Evolutionary conservation across 495 filamentous ascomycete species (phyloP), one percentile per base, ranked within the genome.

Genomic region (Cetradonia linearis): DNA sequence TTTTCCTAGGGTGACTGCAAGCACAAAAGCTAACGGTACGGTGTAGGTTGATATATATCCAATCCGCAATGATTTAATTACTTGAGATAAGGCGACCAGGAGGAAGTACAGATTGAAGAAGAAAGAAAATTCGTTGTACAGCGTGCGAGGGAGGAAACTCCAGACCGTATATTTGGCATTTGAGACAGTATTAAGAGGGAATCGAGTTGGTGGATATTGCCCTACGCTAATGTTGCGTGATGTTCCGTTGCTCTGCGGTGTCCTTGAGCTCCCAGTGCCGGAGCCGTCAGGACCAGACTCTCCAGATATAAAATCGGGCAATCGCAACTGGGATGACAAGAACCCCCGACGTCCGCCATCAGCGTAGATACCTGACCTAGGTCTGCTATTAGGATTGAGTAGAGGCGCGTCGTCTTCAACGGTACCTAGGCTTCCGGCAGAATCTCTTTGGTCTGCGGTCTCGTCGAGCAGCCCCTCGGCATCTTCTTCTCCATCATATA

Each of bases 31-130:
- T 62, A 99, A 72, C 14, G 94, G 94, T 18, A 87, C 91, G 68
- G 96, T 85, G 66, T 97, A 99, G 2, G 93, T 96, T 14, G 87
- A 89, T 62, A 97, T 81, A 69, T 95, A 96, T 48, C 94, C 94
- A 66, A 99, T 96, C 36, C 89, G 81, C 44, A 99, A 71, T 9
- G 87, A 78, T 18, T 91, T 90, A 59, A 99, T 87, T 42, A 88
- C 85, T 73, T 99, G 94, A 16, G 91, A 96, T 46, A 96, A 73
- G 9, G 94, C 94, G 5, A 99, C 94, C 7, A 97, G 79, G 9
- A 99, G 79, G 71, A 97, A 99, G 68, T 99, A 99, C 68, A 96
- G 85, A 77, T 99, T 99, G 79, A 97, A 96, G 73, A 99, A 99
- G 74, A 97, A 97, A 49, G 90, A 95, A 69, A 99, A 99, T 66